phyloP scores from a whole-genome alignment of 2,329 filamentous ascomycete genomes.

The Fusarium nodosum region DNA sequence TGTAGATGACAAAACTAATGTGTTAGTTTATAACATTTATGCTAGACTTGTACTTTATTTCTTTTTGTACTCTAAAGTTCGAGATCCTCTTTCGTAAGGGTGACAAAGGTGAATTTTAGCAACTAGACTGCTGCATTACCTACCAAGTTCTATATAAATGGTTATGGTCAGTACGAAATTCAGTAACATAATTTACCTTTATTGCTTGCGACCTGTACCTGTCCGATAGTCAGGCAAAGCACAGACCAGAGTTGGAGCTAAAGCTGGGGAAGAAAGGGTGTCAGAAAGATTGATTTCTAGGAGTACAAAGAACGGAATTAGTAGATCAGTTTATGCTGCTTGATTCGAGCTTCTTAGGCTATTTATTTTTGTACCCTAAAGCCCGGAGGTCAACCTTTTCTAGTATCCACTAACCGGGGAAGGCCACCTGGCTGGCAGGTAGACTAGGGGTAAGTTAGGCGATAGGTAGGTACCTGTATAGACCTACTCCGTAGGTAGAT shows the following conservation, averaged over 20 bases:
- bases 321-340: not conserved
- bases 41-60: too few relatives aligned
- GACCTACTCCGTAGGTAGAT: not conserved
- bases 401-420: not conserved
- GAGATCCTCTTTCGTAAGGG: too few relatives aligned
- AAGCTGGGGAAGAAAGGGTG: conserved; percentile 28
- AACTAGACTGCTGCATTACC: too few relatives aligned
- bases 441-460: not conserved
- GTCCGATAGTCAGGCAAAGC: not conserved
- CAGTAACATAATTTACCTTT: too few relatives aligned
- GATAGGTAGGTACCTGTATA: not conserved
- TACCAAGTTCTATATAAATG: too few relatives aligned
- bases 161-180: too few relatives aligned
- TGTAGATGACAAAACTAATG: too few relatives aligned
- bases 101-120: too few relatives aligned
- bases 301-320: not conserved
- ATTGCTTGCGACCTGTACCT: too few relatives aligned
- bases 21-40: too few relatives aligned
- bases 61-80: too few relatives aligned
- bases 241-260: conserved; percentile 10
- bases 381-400: not conserved
- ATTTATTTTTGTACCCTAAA: not conserved
- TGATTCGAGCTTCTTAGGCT: not conserved
- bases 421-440: not conserved
- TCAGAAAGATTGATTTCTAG: not conserved